phyloP scores from a whole-genome alignment of 805 yeast genomes.

The Candida ulmi region DNA sequence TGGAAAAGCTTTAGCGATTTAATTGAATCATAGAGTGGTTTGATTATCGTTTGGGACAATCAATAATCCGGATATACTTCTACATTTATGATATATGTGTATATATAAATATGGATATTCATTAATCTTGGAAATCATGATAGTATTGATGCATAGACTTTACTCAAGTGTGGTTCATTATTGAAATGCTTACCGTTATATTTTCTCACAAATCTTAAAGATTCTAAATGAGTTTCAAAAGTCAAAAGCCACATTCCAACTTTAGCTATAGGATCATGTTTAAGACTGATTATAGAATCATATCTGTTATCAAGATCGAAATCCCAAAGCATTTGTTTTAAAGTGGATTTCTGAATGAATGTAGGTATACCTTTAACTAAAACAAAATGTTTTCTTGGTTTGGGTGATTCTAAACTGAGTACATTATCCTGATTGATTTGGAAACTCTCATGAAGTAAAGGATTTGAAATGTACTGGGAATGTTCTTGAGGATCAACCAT shows the following conservation, averaged over 20 bases:
- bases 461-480: background rate
- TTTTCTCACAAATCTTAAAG: conserved; percentile 45
- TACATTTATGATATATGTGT: background rate
- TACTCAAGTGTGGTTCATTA: conserved; percentile 22
- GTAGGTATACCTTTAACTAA: conserved; percentile 43
- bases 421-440: background rate
- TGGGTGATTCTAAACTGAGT: background rate
- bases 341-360: conserved; percentile 31
- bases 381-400: conserved; percentile 25
- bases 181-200: conserved; percentile 41
- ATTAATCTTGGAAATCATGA: background rate
- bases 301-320: conserved; percentile 34
- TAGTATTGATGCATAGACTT: conserved; percentile 24
- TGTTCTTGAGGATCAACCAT: conserved; percentile 32
- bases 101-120: too few species aligned
- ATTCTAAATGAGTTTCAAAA: conserved; percentile 41
- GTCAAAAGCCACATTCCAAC: conserved; percentile 29
- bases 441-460: conserved; percentile 1
- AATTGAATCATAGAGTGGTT: background rate
- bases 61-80: too few species aligned
- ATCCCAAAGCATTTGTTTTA: conserved; percentile 40
- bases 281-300: conserved; percentile 9
- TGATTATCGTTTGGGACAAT: too few species aligned
- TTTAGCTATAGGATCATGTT: conserved; percentile 8
- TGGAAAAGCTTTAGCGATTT: conserved; percentile 51